A percentile compares a stretch with the other conserved stretches of the same genome.
Conservation (phyloP, 2,329 filamentous ascomycete species). For the Curvularia eragrostidis region DNA sequence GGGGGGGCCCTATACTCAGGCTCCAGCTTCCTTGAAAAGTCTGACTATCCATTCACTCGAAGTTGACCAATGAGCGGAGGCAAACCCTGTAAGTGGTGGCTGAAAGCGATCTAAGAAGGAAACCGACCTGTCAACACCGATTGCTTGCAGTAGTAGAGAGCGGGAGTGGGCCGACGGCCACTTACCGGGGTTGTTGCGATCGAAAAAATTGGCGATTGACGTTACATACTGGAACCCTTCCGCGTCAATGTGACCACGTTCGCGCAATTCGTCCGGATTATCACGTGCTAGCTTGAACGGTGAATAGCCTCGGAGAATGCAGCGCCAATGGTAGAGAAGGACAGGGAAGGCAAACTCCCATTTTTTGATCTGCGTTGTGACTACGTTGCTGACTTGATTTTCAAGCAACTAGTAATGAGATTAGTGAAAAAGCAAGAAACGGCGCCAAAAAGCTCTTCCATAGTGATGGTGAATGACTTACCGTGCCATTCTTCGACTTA, state of each 20-base stretch:
- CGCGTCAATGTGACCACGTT: constrained; percentile 39
- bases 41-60: constrained; percentile 44
- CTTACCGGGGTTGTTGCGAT: constrained; percentile 37
- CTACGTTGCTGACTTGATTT: constrained; percentile 42
- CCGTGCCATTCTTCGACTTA: constrained; percentile 44
- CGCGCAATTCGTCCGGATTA: constrained; percentile 43
- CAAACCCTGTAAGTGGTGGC: constrained; percentile 37
- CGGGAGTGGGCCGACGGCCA: not conserved
- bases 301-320: constrained; percentile 39
- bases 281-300: constrained; percentile 46
- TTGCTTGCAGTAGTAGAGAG: constrained; percentile 11
- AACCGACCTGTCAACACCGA: constrained; percentile 1
- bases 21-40: constrained; percentile 44
- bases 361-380: constrained; percentile 43
- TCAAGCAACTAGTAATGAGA: constrained; percentile 33
- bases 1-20: constrained; percentile 17
- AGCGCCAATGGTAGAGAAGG: constrained; percentile 45
- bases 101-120: constrained; percentile 35
- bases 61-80: constrained; percentile 33
- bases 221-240: constrained; percentile 43
- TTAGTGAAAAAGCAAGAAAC: constrained; percentile 20
- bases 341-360: constrained; percentile 45
- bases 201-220: constrained; percentile 34
- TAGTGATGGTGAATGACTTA: constrained; percentile 25
- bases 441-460: not conserved